Evolutionary conservation across 768 basidiomycete species (phyloP).

Genomic region (Pleurotus salmoneostramineus): DNA sequence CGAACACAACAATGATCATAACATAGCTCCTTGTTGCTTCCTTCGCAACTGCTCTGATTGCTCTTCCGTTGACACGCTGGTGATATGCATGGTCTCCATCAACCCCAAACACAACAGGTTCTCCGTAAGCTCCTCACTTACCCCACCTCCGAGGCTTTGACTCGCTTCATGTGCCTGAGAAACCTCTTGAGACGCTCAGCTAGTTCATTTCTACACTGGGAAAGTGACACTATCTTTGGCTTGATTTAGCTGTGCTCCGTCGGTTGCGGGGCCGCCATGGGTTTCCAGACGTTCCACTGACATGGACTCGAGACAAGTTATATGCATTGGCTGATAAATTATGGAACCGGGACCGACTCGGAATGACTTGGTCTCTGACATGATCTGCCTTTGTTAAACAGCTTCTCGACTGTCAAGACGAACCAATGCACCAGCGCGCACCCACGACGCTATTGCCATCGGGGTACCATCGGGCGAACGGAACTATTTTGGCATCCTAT

Average conservation of each 20-base stretch:
- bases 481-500: conserved; percentile 3
- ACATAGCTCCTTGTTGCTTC: neutral
- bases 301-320: too few relatives aligned
- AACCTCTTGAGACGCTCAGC: neutral
- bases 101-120: neutral
- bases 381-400: conserved; percentile 7
- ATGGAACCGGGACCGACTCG: neutral
- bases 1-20: neutral
- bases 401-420: conserved; percentile 4
- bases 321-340: neutral
- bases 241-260: conserved; percentile 1
- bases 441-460: conserved; percentile 2
- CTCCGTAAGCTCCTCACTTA: neutral
- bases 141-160: neutral
- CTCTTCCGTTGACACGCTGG: neutral
- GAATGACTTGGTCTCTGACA: neutral
- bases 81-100: neutral
- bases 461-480: neutral
- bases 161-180: neutral
- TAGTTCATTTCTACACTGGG: neutral
- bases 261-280: neutral
- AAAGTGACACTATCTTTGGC: neutral
- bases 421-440: conserved; percentile 4
- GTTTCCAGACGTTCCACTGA: too few relatives aligned
- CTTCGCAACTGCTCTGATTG: neutral